Percentiles rank a stretch among this genome's conserved stretches.
Conservation (phyloP, 306 rosid species). For the Delonix regia region DNA sequence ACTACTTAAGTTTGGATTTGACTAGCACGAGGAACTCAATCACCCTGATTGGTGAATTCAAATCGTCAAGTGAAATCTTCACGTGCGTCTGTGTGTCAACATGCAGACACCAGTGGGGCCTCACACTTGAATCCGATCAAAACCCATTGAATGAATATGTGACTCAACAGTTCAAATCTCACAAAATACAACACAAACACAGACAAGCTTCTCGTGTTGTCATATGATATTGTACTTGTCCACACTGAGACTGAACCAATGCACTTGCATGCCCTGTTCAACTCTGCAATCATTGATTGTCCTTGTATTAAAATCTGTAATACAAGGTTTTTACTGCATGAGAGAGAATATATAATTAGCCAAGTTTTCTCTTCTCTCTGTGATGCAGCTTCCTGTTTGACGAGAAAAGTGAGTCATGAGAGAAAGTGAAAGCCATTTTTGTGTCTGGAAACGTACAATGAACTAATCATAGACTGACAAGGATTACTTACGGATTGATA, state of each 20-base stretch:
- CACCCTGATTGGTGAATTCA: background rate
- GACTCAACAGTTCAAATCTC: background rate
- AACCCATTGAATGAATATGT: background rate
- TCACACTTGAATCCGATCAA: background rate
- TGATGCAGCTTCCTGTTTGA: background rate
- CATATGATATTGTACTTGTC: background rate
- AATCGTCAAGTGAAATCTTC: background rate
- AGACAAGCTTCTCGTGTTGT: background rate
- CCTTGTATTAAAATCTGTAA: background rate
- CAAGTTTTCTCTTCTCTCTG: background rate
- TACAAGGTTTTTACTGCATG: background rate
- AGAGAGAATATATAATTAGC: background rate
- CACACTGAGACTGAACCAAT: background rate
- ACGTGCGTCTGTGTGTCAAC: background rate
- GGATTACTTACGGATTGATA: background rate
- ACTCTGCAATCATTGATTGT: background rate
- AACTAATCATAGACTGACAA: background rate
- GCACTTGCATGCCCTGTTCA: background rate
- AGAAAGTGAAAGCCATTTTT: background rate
- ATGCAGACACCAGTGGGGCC: slow-evolving; percentile 1
- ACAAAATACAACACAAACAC: background rate
- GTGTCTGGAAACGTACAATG: background rate
- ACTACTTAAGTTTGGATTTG: background rate
- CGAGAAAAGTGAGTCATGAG: background rate
- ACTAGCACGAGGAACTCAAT: background rate